Evolutionary conservation across 441 rosid genomes (phyloP), one percentile per base, ranked within the genome.

Genomic region (Caryocar brasiliense): DNA sequence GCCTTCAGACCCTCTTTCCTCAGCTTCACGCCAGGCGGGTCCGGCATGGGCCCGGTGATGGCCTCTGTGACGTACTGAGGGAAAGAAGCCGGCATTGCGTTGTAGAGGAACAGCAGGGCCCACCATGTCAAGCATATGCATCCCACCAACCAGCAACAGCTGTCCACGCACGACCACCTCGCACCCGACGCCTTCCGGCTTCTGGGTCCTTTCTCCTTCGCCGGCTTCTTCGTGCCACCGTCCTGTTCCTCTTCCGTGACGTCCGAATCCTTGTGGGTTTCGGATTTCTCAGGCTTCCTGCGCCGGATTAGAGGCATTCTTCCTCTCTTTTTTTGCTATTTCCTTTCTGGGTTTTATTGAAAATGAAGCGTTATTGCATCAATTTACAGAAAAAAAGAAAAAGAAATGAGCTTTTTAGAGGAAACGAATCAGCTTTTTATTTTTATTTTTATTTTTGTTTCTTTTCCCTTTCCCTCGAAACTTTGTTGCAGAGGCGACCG

Each of bases 51-150:
- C 50, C 95, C 95, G 25, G 94, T 83, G 54, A 86, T 83, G 5
- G 83, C 92, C 71, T 86, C 94, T 19, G 98, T 84, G 19, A 86
- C 92, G 52, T 73, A 85, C 54, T 78, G 85, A 38, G 95, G 95
- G 14, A 91, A 54, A 50, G 95, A 82, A 9, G 95, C 82, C 2
- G 98, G 98, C 82, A 85, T 69, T 46, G 85, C 83, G 58, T 81
- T 83, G 83, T 76, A 91, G 0, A 83, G 68, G 25, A 91, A 91
- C 56, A 91, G 61, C 25, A 87, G 65, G 7, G 82, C 26, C 98
- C 98, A 91, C 96, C 98, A 91, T 0, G 79, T 66, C 11, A 76
- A 42, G 53, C 95, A 87, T 7, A 83, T 67, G 45, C 76, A 83
- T 0, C 98, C 98, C 8, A 87, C 70, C 36, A 83, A 58, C 98